phyloP scores from a whole-genome alignment of 331 rosid genomes.

The Rosa hybrid region DNA sequence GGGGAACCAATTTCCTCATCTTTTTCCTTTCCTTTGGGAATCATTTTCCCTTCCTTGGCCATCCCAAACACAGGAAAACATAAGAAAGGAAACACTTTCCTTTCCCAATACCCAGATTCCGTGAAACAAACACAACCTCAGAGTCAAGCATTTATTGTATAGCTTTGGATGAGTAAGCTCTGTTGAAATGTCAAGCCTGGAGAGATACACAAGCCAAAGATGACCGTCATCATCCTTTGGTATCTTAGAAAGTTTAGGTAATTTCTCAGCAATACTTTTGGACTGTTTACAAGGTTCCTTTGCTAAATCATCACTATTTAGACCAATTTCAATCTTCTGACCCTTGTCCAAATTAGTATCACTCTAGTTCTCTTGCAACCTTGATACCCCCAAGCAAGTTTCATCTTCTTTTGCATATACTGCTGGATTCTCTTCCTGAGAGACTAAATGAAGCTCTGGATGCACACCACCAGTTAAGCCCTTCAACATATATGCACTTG shows the following conservation, averaged over 20 bases:
- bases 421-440: neutral
- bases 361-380: neutral
- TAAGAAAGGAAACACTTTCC: no score
- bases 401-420: neutral
- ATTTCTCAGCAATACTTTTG: slow-evolving; percentile 2
- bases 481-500: neutral
- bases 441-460: neutral
- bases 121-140: neutral
- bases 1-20: no score
- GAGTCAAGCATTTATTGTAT: neutral
- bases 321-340: neutral
- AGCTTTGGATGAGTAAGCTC: slow-evolving; percentile 6
- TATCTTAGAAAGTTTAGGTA: slow-evolving; percentile 1
- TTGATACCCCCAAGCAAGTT: neutral
- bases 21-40: no score
- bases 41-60: no score
- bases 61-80: no score
- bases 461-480: neutral
- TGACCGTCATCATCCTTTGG: neutral
- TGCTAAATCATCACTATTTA: neutral
- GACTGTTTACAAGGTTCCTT: neutral
- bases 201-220: slow-evolving; percentile 1
- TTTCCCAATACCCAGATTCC: no score
- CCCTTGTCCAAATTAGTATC: neutral
- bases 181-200: neutral